Percentiles rank a stretch among this genome's conserved stretches.
Conservation (phyloP, 495 filamentous ascomycete species). For the Mycothermus thermophilus region DNA sequence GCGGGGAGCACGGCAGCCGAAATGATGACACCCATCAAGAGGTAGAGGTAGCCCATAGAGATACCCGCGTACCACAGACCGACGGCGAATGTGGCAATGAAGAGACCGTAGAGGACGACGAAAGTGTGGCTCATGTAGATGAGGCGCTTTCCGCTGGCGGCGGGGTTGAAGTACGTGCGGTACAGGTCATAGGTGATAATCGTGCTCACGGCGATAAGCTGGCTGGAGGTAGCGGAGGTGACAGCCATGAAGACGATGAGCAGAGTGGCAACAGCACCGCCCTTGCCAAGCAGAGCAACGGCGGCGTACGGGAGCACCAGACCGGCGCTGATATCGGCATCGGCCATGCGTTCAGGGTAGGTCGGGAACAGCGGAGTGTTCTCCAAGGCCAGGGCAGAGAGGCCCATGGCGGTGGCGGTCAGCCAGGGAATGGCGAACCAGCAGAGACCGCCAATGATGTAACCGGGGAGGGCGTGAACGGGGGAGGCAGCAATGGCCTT, state of each 20-base stretch:
- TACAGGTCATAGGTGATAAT: conserved; percentile 93
- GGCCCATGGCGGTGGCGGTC: conserved; percentile 81
- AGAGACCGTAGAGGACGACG: conserved; percentile 61
- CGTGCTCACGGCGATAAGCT: conserved; percentile 83
- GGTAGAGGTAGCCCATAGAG: conserved; percentile 52
- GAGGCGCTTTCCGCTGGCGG: conserved; percentile 58
- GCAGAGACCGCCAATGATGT: conserved; percentile 75
- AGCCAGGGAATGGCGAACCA: conserved; percentile 98
- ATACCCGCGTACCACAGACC: conserved; percentile 57
- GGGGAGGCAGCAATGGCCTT: conserved; percentile 89
- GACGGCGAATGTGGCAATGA: conserved; percentile 76
- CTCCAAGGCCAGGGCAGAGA: conserved; percentile 77
- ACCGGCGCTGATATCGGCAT: conserved; percentile 68
- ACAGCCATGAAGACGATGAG: conserved; percentile 95
- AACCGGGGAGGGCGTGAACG: conserved; percentile 81
- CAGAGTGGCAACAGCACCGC: conserved; percentile 70
- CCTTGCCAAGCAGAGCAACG: conserved; percentile 77
- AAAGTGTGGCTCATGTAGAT: conserved; percentile 75
- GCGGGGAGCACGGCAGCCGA: conserved; percentile 76
- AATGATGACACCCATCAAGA: conserved; percentile 88
- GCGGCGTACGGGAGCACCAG: conserved; percentile 81
- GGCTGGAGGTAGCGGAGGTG: conserved; percentile 75
- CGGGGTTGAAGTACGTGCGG: conserved; percentile 50
- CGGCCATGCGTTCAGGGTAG: conserved; percentile 56
- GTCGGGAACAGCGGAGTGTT: conserved; percentile 57